Percentiles rank a stretch among this genome's conserved stretches.
Conservation (phyloP, 2,329 filamentous ascomycete genomes). For the Sporothrix pseudoabietina region DNA sequence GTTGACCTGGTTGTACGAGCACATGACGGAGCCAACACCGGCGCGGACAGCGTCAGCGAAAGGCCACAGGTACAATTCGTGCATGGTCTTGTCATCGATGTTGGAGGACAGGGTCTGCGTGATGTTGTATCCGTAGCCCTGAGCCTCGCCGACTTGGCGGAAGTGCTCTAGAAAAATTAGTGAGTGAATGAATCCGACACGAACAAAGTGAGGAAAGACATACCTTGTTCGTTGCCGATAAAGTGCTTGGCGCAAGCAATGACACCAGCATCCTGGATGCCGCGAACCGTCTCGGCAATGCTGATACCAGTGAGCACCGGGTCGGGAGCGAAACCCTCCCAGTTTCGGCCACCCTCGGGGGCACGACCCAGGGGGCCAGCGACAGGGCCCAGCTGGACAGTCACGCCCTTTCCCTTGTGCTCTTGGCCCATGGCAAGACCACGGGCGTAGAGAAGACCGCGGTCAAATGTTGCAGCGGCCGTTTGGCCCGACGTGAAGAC, state of each 20-base stretch:
- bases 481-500: slow-evolving; percentile 80
- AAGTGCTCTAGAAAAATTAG: slow-evolving; percentile 60
- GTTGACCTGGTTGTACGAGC: slow-evolving; percentile 65
- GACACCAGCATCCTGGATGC: slow-evolving; percentile 77
- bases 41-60: slow-evolving; percentile 64
- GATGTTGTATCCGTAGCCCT: slow-evolving; percentile 65
- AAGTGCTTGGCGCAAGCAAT: slow-evolving; percentile 78
- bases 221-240: slow-evolving; percentile 67
- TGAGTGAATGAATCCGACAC: not conserved
- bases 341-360: slow-evolving; percentile 69
- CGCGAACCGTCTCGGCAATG: slow-evolving; percentile 73
- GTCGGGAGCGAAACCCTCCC: slow-evolving; percentile 73
- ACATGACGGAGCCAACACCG: slow-evolving; percentile 54
- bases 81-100: slow-evolving; percentile 61
- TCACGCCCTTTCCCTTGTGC: slow-evolving; percentile 71
- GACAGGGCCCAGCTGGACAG: slow-evolving; percentile 73
- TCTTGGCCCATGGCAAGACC: slow-evolving; percentile 73
- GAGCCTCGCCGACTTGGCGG: slow-evolving; percentile 61
- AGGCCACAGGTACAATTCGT: slow-evolving; percentile 66
- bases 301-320: slow-evolving; percentile 72
- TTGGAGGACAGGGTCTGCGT: slow-evolving; percentile 57
- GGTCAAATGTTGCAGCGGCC: slow-evolving; percentile 81
- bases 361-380: slow-evolving; percentile 71
- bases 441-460: slow-evolving; percentile 68
- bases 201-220: slow-evolving; percentile 1